These are phyloP conservation scores for Acanthamoeba lenticulata DNA, from an alignment of 208 protist genomes.

Conservation along the genomic window DNA sequence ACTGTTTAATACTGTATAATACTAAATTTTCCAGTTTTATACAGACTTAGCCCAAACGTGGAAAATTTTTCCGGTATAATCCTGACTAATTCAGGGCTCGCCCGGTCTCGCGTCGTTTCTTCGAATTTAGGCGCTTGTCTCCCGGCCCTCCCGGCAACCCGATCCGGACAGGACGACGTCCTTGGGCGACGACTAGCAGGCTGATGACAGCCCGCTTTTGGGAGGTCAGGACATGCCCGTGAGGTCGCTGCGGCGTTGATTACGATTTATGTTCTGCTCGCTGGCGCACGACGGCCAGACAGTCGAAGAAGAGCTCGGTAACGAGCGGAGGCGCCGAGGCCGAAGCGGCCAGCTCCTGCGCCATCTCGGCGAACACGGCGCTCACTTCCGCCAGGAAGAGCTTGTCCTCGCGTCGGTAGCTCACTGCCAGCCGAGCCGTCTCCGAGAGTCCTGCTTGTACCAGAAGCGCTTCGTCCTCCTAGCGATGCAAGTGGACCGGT, in stretches of 20 bases:
- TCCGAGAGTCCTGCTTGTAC: not conserved
- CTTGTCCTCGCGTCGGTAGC: slow-evolving; percentile 17
- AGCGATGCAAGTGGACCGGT: not conserved
- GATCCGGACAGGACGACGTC: too few species aligned
- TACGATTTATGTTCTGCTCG: not conserved
- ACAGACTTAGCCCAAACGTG: too few species aligned
- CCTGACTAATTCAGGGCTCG: too few species aligned
- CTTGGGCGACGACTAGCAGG: too few species aligned
- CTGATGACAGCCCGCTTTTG: not conserved
- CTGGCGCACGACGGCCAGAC: not conserved
- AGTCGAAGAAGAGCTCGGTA: slow-evolving; percentile 12
- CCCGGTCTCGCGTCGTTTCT: too few species aligned
- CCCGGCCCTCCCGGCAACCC: too few species aligned
- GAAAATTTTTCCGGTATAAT: too few species aligned
- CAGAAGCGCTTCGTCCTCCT: not conserved
- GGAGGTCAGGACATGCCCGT: not conserved
- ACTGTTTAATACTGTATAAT: too few species aligned
- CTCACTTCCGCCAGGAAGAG: not conserved
- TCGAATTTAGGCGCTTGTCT: too few species aligned
- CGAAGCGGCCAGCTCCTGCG: not conserved
- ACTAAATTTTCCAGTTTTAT: too few species aligned
- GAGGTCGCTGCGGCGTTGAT: too few species aligned
- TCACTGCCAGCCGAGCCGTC: not conserved
- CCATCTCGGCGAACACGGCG: not conserved
- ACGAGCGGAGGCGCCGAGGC: not conserved